A percentile compares a stretch with the other conserved stretches of the same genome.
These are phyloP conservation scores for Ceratocystis papillata DNA, from an alignment of 2,329 filamentous ascomycete genomes.

Conservation along the genomic window DNA sequence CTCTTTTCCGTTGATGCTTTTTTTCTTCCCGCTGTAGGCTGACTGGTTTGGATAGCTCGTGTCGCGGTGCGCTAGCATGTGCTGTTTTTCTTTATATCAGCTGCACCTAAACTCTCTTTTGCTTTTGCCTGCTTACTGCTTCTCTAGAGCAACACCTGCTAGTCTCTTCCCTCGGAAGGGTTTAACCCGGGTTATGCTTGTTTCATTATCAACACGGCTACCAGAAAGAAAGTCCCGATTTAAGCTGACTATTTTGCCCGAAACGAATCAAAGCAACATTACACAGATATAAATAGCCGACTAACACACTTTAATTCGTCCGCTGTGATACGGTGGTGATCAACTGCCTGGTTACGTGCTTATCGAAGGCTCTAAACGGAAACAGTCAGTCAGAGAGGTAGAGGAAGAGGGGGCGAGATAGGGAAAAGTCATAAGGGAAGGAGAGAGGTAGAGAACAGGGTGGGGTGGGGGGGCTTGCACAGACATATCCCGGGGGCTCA, in stretches of 20 bases:
- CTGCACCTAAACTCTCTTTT: not conserved
- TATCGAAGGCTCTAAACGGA: no score
- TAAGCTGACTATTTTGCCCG: not conserved
- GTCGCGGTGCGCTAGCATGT: not conserved
- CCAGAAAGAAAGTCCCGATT: not conserved
- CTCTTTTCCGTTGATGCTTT: no score
- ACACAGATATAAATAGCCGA: constrained; percentile 5
- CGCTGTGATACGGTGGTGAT: constrained; percentile 4
- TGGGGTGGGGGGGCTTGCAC: no score
- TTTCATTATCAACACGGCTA: not conserved
- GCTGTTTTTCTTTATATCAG: not conserved
- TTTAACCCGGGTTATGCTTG: constrained; percentile 8
- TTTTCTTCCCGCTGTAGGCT: no score
- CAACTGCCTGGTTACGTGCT: no score
- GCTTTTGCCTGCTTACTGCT: not conserved
- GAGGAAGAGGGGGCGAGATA: no score
- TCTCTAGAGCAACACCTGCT: not conserved
- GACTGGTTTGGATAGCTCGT: no score
- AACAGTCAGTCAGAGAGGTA: no score
- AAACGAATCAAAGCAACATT: not conserved
- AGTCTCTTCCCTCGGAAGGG: not conserved
- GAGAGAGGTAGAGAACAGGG: no score
- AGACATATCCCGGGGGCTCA: no score
- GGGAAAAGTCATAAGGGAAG: no score
- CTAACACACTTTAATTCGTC: constrained; percentile 7